Conservation (phyloP, 257 asterid genomes). For the Voacanga thouarsii region DNA sequence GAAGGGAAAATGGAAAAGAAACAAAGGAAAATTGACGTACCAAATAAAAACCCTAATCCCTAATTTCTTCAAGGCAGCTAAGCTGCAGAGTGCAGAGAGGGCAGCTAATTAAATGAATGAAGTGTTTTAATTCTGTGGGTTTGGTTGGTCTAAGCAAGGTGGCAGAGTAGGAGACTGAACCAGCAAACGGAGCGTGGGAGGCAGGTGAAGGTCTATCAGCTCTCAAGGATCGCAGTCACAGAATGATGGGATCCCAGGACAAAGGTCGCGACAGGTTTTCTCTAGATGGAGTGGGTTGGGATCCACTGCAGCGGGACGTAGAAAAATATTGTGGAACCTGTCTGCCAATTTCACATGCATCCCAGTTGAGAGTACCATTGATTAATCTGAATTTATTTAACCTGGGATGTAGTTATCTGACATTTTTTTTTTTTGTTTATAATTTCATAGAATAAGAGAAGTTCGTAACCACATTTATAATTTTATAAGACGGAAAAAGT, state of each 20-base stretch:
- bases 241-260: neutral
- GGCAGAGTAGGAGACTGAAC: neutral
- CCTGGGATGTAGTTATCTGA: no score
- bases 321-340: neutral
- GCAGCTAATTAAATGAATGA: neutral
- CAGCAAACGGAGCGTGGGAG: neutral
- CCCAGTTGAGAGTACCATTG: no score
- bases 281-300: neutral
- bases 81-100: neutral
- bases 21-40: neutral
- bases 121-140: neutral
- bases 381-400: no score
- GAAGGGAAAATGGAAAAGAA: neutral
- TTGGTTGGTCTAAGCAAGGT: neutral
- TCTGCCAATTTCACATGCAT: no score
- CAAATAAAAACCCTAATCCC: neutral
- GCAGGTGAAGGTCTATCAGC: conserved; percentile 11
- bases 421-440: no score
- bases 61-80: neutral
- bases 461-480: no score
- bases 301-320: neutral
- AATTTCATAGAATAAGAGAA: no score
- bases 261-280: neutral
- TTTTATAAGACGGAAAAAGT: no score
- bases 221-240: conserved; percentile 18